phyloP scores from a whole-genome alignment of 2,329 filamentous ascomycete species.

The Aspergillus intermedius region DNA sequence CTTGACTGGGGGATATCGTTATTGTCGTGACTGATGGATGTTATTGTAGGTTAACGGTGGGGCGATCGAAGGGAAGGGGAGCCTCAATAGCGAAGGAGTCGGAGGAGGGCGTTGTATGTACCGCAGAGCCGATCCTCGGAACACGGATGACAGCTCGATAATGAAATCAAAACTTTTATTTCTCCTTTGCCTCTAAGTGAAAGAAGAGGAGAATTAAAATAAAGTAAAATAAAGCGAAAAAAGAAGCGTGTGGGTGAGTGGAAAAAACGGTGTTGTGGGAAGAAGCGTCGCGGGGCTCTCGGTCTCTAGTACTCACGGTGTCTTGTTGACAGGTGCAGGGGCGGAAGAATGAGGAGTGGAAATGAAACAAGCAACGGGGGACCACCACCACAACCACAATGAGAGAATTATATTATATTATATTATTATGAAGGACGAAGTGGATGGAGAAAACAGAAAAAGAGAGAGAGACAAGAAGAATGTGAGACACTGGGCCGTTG shows the following conservation, averaged over 20 bases:
- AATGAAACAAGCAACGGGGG: not conserved
- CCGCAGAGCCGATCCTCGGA: no score
- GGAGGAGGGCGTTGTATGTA: not conserved
- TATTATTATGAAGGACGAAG: not conserved
- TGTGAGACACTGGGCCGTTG: constrained; percentile 2
- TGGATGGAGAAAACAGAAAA: constrained; percentile 1
- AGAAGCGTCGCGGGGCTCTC: constrained; percentile 16
- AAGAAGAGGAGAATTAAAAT: not conserved
- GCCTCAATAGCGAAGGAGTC: constrained; percentile 1
- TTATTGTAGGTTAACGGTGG: not conserved
- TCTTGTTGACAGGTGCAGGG: constrained; percentile 17
- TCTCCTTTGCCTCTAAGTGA: not conserved
- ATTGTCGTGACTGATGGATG: not conserved
- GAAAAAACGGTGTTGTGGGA: constrained; percentile 6
- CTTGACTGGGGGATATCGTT: constrained; percentile 16
- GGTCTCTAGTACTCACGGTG: not conserved
- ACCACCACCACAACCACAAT: not conserved
- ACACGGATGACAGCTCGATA: constrained; percentile 4
- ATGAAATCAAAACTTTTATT: not conserved
- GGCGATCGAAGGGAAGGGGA: constrained; percentile 5
- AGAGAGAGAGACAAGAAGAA: not conserved
- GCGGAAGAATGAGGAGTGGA: not conserved
- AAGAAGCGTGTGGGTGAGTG: not conserved
- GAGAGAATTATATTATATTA: constrained; percentile 1
- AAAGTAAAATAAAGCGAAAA: not conserved